These are phyloP conservation scores for Kluyveromyces wickerhamii DNA, from an alignment of 805 yeast genomes.

Conservation along the genomic window DNA sequence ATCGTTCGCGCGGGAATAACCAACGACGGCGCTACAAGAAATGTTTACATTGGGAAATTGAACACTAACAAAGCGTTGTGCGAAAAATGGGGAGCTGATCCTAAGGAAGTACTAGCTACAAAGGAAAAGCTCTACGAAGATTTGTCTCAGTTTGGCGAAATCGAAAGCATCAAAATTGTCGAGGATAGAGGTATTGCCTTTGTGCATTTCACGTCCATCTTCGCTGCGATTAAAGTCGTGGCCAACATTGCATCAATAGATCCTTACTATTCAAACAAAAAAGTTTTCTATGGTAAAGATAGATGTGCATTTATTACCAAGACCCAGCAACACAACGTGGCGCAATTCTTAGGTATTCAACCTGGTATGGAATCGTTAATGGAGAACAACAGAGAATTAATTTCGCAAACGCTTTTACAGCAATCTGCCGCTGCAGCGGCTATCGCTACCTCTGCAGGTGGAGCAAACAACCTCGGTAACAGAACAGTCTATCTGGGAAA, in stretches of 20 bases:
- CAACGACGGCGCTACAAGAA: constrained; percentile 86
- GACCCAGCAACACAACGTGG: constrained; percentile 95
- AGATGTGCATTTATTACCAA: constrained; percentile 91
- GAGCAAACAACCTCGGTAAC: constrained; percentile 84
- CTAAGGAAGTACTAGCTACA: constrained; percentile 26
- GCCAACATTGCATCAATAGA: constrained; percentile 56
- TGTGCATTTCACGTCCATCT: constrained; percentile 79
- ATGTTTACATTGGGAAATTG: constrained; percentile 80
- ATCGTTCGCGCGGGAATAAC: constrained; percentile 68
- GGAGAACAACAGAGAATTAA: constrained; percentile 51
- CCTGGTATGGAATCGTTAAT: constrained; percentile 81
- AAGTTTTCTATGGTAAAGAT: constrained; percentile 88
- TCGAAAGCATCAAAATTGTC: constrained; percentile 76
- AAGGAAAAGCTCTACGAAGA: constrained; percentile 63
- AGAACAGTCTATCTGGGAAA: constrained; percentile 89
- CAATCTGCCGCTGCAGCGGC: constrained; percentile 98
- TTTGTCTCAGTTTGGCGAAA: constrained; percentile 65
- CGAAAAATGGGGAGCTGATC: constrained; percentile 13
- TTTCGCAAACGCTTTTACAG: constrained; percentile 72
- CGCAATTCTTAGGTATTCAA: constrained; percentile 84
- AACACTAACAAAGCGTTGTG: constrained; percentile 37
- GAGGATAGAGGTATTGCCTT: constrained; percentile 81
- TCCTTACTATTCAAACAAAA: constrained; percentile 64
- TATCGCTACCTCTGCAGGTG: constrained; percentile 91
- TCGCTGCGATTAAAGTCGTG: constrained; percentile 82